Base-by-base conservation (phyloP, 1,284 basidiomycete genomes). In the Inonotus obliquus region DNA sequence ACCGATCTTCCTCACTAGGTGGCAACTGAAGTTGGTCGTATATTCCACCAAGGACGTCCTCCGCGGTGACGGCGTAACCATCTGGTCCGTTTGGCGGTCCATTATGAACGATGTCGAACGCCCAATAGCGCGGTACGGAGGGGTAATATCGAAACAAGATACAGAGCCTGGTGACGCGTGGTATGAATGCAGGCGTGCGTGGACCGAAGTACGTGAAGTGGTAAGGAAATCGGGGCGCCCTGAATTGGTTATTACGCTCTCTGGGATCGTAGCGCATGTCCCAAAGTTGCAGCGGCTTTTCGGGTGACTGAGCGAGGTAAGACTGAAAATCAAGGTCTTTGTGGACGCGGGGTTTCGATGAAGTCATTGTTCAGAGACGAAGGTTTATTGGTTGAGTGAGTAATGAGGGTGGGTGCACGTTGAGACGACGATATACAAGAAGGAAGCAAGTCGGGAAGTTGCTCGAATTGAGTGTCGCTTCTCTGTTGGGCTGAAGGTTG, bases 181-280 rank as follows among this genome's bases (percentile, higher is more conserved):
- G 60, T n/a, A 61, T 35, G 25, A 61, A 41, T 17, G 60, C 60
- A 3, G 54, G 38, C 21, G 53, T 56, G n/a, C 53, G 54, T 19
- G 53, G 60, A 11, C 53, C 60, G 45, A 56, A 61, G 54, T 61
- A 61, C 4, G 10, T 37, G 37, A 57, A 61, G 54, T 57, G 60
- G 21, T 61, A 61, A 4, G 60, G 60, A 37, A 61, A 61, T n/a
- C 44, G 59, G 1, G 59, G 59, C 11, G 21, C 59, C 17, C 38
- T 17, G 39, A 60, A 60, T 44, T 45, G 37, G 23, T 55, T 55
- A 11, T 47, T 38, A 4, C 60, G 61, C 25, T 59, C 57, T 23
- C 49, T 57, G 27, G 61, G 61, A 39, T 63, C 57, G 57, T 54
- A 59, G 9, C 61, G 61, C 61, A 63, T 63, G 53, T 63, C 61